Evolutionary conservation across 2,329 filamentous ascomycete genomes (phyloP).

Genomic region (Pseudocercospora fijiensis): DNA sequence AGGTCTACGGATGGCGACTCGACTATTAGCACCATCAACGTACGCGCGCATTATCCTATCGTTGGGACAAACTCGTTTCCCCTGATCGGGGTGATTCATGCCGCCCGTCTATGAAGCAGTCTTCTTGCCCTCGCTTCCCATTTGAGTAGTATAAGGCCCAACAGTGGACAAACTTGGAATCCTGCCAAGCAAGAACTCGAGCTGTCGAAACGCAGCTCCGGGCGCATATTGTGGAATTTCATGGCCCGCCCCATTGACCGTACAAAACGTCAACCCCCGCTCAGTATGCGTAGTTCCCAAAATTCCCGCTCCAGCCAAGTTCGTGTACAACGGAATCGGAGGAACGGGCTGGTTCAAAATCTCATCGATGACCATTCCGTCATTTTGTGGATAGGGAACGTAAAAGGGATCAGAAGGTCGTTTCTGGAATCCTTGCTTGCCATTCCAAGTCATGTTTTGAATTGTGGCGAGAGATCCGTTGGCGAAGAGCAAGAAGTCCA

Average conservation of each 20-base stretch:
- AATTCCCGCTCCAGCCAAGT: conserved; percentile 28
- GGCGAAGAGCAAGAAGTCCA: conserved; percentile 31
- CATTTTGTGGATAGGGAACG: conserved; percentile 27
- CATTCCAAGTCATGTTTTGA: conserved; percentile 37
- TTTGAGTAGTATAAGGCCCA: not conserved
- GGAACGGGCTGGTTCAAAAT: not conserved
- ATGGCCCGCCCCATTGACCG: conserved; percentile 30
- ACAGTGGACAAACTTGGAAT: conserved; percentile 25
- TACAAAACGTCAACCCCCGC: conserved; percentile 29
- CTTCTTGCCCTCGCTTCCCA: not conserved
- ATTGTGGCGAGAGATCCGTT: conserved; percentile 33
- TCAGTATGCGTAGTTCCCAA: conserved; percentile 31
- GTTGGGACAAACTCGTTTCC: too few relatives aligned
- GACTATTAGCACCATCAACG: too few relatives aligned
- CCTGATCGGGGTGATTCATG: not conserved
- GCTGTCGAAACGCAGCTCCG: conserved; percentile 43
- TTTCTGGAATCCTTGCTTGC: conserved; percentile 31
- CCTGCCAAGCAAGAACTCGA: conserved; percentile 46
- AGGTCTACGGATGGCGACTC: too few relatives aligned
- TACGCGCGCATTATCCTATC: too few relatives aligned
- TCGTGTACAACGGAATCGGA: not conserved
- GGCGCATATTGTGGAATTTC: conserved; percentile 42
- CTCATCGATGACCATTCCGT: not conserved
- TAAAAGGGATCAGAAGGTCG: conserved; percentile 26
- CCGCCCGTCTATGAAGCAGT: not conserved